Conservation (phyloP, 2,329 filamentous ascomycete genomes). For the Penicillium rolfsii region DNA sequence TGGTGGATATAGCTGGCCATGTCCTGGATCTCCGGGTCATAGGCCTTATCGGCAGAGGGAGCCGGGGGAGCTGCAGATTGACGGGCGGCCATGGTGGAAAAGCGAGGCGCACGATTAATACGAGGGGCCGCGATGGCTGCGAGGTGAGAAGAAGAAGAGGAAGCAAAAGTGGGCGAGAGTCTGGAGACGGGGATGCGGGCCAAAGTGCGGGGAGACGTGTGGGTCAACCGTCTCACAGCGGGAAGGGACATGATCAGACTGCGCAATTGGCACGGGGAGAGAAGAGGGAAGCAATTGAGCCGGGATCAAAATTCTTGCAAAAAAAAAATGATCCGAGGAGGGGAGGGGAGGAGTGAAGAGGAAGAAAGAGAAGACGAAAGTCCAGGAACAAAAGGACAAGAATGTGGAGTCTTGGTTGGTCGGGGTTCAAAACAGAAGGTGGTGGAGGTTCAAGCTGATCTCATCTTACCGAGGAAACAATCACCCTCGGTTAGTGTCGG, state of each 20-base stretch:
- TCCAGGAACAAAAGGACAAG: constrained; percentile 9
- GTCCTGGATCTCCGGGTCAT: constrained; percentile 91
- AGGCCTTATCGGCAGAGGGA: constrained; percentile 55
- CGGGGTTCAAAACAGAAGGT: constrained; percentile 8
- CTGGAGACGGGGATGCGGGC: constrained; percentile 51
- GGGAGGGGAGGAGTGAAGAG: constrained; percentile 4
- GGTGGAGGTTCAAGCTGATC: constrained; percentile 25
- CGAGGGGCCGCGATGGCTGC: constrained; percentile 27
- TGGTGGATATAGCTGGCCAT: constrained; percentile 95
- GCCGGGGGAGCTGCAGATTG: constrained; percentile 43
- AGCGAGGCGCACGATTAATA: constrained; percentile 34
- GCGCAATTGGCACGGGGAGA: constrained; percentile 22
- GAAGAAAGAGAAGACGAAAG: constrained; percentile 6
- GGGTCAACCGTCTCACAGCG: constrained; percentile 48
- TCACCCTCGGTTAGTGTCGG: constrained; percentile 31
- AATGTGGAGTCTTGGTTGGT: constrained; percentile 21
- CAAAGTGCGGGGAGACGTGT: constrained; percentile 48
- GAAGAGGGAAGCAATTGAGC: constrained; percentile 36
- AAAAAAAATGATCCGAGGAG: not conserved
- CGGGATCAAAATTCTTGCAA: not conserved
- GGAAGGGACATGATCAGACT: constrained; percentile 44
- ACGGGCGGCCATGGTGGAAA: constrained; percentile 50
- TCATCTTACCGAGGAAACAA: constrained; percentile 28
- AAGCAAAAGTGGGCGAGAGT: constrained; percentile 30
- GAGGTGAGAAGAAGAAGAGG: constrained; percentile 26